Base-by-base conservation (phyloP, 225 moss, liverwort and hornwort genomes). In the Takakia lepidozioides region DNA sequence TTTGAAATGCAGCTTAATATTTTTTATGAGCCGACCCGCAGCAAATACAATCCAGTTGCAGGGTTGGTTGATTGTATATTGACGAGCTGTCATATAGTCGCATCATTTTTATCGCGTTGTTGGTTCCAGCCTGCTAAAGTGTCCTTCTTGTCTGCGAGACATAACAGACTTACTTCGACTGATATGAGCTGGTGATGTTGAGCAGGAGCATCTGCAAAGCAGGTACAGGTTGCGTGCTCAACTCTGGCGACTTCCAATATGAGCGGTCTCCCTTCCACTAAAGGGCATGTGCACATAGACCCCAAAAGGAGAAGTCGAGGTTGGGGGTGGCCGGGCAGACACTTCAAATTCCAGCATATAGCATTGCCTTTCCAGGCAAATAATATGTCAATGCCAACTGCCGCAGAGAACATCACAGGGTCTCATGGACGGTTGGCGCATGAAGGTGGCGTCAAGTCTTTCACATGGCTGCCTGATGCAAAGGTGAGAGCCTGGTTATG, bases 391-490 rank as follows among this genome's bases (percentile, higher is more conserved):
- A 53, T 16, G 25, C 49, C 56, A 21, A 70, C 66, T 1, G 56
- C 15, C 32, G 63, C 64, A 62, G 62, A 52, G 15, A 60, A 22
- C 26, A 60, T 41, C 49, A 49, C 48, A 20, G 70, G 53, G 17
- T 59, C 49, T 25, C 25, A 25, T 24, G 38, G 22, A 46, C 63
- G 22, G 59, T 70, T 63, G 73, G 69, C 19, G 78, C n/a, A 74
- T 35, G 54, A 41, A 35, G 55, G 62, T 49, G 73, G 78, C 37
- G 53, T 66, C 2, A 52, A 51, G 7, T 66, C 78, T 20, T 79
- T 63, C 57, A 66, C 49, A 8, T 79, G 78, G 78, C 60, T n/a
- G n/a, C n/a, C 78, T 23, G 60, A 79, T 43, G 25, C 62, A 2
- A 74, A 74, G 70, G 78, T 69, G 29, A 59, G 54, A 3, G 4